Percentiles rank a stretch among this genome's conserved stretches.
Evolutionary conservation across 2,329 filamentous ascomycete genomes (phyloP).

Genomic region (Juglanconis sp.): DNA sequence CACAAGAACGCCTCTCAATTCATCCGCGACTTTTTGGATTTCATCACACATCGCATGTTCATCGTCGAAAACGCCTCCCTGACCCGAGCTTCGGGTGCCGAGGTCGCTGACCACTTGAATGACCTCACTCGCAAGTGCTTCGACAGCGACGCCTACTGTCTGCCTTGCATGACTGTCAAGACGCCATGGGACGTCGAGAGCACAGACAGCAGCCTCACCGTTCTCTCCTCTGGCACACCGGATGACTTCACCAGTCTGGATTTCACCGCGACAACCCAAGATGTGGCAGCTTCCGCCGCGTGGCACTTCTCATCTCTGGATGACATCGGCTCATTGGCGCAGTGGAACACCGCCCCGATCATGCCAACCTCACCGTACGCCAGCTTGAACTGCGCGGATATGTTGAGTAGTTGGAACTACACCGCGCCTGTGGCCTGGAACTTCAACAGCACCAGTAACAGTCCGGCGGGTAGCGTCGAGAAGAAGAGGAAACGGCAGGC

Average conservation of each 20-base stretch:
- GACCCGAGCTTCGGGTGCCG: slow-evolving; percentile 18
- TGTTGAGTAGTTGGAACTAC: slow-evolving; percentile 15
- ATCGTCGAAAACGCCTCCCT: slow-evolving; percentile 15
- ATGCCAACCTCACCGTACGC: background rate
- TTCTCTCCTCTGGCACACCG: background rate
- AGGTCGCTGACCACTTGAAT: slow-evolving; percentile 16
- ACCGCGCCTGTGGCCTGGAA: slow-evolving; percentile 16
- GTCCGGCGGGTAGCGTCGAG: background rate
- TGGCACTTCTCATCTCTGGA: slow-evolving; percentile 12
- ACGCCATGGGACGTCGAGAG: slow-evolving; percentile 8
- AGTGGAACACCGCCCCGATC: slow-evolving; percentile 16
- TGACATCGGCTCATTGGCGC: slow-evolving; percentile 3
- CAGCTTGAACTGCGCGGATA: slow-evolving; percentile 13
- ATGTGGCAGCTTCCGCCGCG: background rate
- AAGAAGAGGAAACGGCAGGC: slow-evolving; percentile 13
- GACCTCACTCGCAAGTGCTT: slow-evolving; percentile 13
- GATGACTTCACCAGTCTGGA: slow-evolving; percentile 10
- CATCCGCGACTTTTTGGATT: slow-evolving; percentile 19
- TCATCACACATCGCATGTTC: slow-evolving; percentile 19
- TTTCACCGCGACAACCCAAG: slow-evolving; percentile 3
- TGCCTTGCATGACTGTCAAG: background rate
- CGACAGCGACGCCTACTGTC: slow-evolving; percentile 16
- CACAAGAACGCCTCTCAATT: slow-evolving; percentile 18
- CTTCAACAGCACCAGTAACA: background rate
- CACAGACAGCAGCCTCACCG: slow-evolving; percentile 2